Base-by-base conservation (phyloP, 2,329 filamentous ascomycete genomes). In the Rutstroemia sp. region DNA sequence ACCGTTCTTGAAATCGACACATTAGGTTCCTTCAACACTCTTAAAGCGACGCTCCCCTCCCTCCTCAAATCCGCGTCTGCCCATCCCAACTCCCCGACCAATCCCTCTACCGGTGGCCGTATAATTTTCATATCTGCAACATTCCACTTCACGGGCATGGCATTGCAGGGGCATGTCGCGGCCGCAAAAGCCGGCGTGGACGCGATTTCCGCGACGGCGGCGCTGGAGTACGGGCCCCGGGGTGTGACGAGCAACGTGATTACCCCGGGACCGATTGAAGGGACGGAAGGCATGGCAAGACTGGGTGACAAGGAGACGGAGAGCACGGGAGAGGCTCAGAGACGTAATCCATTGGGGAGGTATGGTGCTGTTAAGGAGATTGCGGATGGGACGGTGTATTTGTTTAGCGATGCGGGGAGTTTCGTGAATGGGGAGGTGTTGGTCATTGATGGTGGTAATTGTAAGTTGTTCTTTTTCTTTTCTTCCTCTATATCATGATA, bases 1-100 rank as follows among this genome's bases (percentile, higher is more conserved):
- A 79, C 89, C 0, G 94, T 99, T 62, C 92, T 97, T 66, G 94
- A 97, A 60, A 99, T 99, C 67, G 94, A 97, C 70, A 87, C 96
- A 2, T 73, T 97, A 38, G 94, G 94, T 34, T 95, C 89, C 16
- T 99, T 88, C 75, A 95, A 97, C 75, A 96, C 91, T 2, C 79
- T 96, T 68, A 97, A 97, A 74, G 91, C 92, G 3, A 94, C 90
- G 1, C 75, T 96, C 37, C 89, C 90, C 0, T 80, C 95, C 66
- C 81, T 99, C 3, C 73, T 90, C 12, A 78, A 83, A 64, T 95
- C 90, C n/a, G 85, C 88, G 1, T 72, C 74, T 37, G 81, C 80
- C 65, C 65, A 69, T 45, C 75, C 85, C 65, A 79, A 73, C 60
- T 78, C 79, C 17, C 82, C 87, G 62, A 78, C 81, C 2, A 81